Evolutionary conservation across 768 basidiomycete species (phyloP).

Genomic region (Lactarius hengduanensis): DNA sequence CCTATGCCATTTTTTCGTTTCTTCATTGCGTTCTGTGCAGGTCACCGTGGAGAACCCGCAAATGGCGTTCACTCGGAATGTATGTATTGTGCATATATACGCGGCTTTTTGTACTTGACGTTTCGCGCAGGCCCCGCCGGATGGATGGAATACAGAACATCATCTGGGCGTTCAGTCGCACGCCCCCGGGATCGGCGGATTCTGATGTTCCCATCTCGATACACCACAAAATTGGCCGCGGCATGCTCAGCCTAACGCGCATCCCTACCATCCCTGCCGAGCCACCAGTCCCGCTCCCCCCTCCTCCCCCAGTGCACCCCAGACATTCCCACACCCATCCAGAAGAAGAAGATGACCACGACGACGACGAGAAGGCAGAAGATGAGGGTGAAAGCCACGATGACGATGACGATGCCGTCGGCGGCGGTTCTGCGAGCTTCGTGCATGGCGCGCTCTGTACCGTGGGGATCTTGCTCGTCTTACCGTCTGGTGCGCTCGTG

Average conservation of each 20-base stretch:
- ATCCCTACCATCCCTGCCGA: conserved; percentile 33
- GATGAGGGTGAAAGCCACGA: too few relatives aligned
- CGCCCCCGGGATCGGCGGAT: conserved; percentile 43
- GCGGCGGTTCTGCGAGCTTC: conserved; percentile 34
- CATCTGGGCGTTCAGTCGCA: conserved; percentile 59
- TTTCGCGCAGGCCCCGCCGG: conserved; percentile 42
- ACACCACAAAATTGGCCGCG: conserved; percentile 46
- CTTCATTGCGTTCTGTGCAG: not conserved
- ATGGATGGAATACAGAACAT: conserved; percentile 40
- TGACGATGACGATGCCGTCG: too few relatives aligned
- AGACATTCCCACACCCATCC: not conserved
- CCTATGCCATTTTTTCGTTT: too few relatives aligned
- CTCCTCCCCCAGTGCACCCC: too few relatives aligned
- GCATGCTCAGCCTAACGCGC: conserved; percentile 33
- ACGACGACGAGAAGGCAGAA: too few relatives aligned
- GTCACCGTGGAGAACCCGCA: conserved; percentile 7
- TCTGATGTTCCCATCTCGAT: conserved; percentile 45
- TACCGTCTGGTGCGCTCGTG: conserved; percentile 58
- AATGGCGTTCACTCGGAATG: conserved; percentile 15
- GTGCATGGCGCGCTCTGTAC: too few relatives aligned
- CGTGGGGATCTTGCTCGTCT: conserved; percentile 36
- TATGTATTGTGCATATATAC: too few relatives aligned
- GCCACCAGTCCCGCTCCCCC: not conserved
- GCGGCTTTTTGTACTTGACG: too few relatives aligned
- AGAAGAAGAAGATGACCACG: not conserved